Evolutionary conservation across 495 filamentous ascomycete genomes (phyloP).

Genomic region (Aspergillus indologenus): DNA sequence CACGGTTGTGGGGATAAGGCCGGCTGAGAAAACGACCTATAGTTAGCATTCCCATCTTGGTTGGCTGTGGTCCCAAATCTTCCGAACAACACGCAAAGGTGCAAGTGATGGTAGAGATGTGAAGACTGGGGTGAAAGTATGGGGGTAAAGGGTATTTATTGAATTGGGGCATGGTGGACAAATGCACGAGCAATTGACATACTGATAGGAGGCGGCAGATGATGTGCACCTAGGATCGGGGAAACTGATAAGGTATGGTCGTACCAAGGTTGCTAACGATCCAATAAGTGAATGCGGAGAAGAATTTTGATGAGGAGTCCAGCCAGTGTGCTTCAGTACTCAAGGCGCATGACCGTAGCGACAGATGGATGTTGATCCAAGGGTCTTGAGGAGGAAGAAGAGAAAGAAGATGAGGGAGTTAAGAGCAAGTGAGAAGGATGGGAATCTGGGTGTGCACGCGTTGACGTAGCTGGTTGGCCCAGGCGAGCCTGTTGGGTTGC

Average conservation of each 20-base stretch:
- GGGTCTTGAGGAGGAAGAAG: constrained; percentile 2
- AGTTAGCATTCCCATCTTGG: constrained; percentile 45
- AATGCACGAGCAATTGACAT: background rate
- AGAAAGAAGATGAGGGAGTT: constrained; percentile 9
- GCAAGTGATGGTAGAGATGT: background rate
- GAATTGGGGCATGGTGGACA: background rate
- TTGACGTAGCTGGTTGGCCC: constrained; percentile 17
- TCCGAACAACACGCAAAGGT: background rate
- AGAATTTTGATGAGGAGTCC: constrained; percentile 6
- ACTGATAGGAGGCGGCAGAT: constrained; percentile 7
- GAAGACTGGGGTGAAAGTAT: background rate
- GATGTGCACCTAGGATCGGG: constrained; percentile 10
- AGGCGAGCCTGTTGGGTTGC: constrained; percentile 6
- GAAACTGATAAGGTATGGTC: constrained; percentile 11
- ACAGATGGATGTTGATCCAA: background rate
- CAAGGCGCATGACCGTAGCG: constrained; percentile 20
- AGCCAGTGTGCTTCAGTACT: constrained; percentile 18
- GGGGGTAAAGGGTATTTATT: constrained; percentile 12
- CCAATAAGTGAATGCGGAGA: constrained; percentile 4
- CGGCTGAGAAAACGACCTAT: constrained; percentile 44
- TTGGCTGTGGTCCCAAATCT: background rate
- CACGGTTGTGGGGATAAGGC: constrained; percentile 34
- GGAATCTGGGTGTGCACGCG: constrained; percentile 17
- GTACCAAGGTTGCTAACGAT: background rate
- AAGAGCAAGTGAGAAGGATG: constrained; percentile 20